Conservation (phyloP, 176 grass and related monocot species). For the Phoenix roebelenii region DNA sequence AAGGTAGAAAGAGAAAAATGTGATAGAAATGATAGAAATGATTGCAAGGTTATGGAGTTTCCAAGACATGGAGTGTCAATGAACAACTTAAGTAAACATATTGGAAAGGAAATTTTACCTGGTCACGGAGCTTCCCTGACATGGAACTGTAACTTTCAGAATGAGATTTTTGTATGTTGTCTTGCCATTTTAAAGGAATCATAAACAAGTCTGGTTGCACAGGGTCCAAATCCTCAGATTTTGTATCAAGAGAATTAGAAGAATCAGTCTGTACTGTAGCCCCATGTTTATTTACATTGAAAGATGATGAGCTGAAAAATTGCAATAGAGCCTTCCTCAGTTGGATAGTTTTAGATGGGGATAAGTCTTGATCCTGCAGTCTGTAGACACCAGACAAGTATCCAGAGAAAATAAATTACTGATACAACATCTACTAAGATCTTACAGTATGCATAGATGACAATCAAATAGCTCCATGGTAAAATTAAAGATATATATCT, state of each 20-base stretch:
- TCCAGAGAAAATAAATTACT: too few relatives aligned
- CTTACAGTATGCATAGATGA: too few relatives aligned
- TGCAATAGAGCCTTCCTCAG: conserved; percentile 43
- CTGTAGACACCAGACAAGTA: conserved; percentile 25
- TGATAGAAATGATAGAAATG: too few relatives aligned
- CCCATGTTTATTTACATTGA: conserved; percentile 31
- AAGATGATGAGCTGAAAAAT: conserved; percentile 50
- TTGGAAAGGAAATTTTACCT: conserved; percentile 36
- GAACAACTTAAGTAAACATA: neutral
- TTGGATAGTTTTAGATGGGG: conserved; percentile 33
- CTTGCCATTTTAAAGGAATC: conserved; percentile 41
- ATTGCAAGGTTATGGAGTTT: neutral
- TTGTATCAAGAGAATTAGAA: conserved; percentile 12
- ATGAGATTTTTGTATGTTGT: conserved; percentile 35
- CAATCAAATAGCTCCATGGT: too few relatives aligned
- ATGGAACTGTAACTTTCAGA: conserved; percentile 48
- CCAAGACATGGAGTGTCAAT: conserved; percentile 2
- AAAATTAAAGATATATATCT: too few relatives aligned
- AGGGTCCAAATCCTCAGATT: conserved; percentile 24
- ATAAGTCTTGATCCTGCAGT: conserved; percentile 51
- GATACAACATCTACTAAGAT: too few relatives aligned
- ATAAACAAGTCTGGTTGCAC: conserved; percentile 47
- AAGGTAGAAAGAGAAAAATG: too few relatives aligned
- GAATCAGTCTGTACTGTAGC: conserved; percentile 17
- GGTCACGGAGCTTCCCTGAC: conserved; percentile 63